Conservation (phyloP, 306 rosid genomes). For the Hippophae gyantsensis region DNA sequence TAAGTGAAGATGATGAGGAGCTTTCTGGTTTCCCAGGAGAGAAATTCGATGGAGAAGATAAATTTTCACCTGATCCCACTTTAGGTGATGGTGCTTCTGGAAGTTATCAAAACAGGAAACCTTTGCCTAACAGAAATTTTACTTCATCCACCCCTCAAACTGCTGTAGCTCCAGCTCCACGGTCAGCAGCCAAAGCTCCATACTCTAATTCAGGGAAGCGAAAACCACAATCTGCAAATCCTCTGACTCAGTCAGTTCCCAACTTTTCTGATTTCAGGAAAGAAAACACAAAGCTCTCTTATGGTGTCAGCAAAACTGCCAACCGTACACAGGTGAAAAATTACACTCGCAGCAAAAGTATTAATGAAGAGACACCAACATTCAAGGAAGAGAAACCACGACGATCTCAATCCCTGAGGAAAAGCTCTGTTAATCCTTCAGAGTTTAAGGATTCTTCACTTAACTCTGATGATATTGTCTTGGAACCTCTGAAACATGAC, state of each 20-base stretch:
- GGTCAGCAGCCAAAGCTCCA: conserved; percentile 42
- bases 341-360: conserved; percentile 56
- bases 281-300: conserved; percentile 83
- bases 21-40: conserved; percentile 56
- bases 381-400: conserved; percentile 72
- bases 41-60: conserved; percentile 37
- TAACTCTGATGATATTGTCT: conserved; percentile 53
- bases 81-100: conserved; percentile 40
- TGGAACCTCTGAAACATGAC: conserved; percentile 63
- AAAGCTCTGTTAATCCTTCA: conserved; percentile 48
- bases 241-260: conserved; percentile 84
- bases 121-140: conserved; percentile 38
- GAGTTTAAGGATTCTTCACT: conserved; percentile 51
- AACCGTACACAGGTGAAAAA: conserved; percentile 59
- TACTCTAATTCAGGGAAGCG: conserved; percentile 54
- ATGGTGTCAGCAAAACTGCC: conserved; percentile 58
- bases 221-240: conserved; percentile 54
- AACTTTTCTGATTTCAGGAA: conserved; percentile 92
- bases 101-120: conserved; percentile 45
- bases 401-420: conserved; percentile 46
- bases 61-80: conserved; percentile 30
- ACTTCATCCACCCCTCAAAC: conserved; percentile 53
- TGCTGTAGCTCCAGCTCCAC: conserved; percentile 38
- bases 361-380: conserved; percentile 44
- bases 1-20: conserved; percentile 68